Conservation (phyloP, 805 yeast species). For the Wickerhamomyces ciferrii region DNA sequence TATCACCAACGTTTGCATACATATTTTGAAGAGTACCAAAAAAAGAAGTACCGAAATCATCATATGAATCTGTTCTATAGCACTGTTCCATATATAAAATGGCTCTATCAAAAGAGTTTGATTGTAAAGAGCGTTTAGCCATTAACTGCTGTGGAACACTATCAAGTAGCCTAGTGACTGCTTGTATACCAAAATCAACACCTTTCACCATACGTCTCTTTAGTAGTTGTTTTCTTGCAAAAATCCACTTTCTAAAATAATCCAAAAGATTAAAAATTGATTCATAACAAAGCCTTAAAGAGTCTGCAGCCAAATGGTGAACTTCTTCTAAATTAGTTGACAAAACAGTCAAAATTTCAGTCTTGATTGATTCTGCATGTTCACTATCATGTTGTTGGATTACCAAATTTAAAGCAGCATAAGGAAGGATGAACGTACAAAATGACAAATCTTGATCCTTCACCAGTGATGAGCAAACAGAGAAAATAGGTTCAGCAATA, state of each 20-base stretch:
- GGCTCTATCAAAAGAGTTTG: slow-evolving; percentile 84
- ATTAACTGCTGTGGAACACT: slow-evolving; percentile 62
- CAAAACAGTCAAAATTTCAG: slow-evolving; percentile 60
- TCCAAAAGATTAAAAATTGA: slow-evolving; percentile 76
- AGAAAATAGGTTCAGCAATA: slow-evolving; percentile 41
- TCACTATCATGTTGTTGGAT: slow-evolving; percentile 37
- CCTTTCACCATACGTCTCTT: slow-evolving; percentile 16
- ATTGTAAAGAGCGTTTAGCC: slow-evolving; percentile 76
- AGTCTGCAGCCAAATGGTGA: slow-evolving; percentile 53
- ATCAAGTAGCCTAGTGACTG: slow-evolving; percentile 44
- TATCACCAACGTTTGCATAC: slow-evolving; percentile 84
- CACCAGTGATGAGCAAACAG: slow-evolving; percentile 57
- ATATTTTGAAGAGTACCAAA: slow-evolving; percentile 61
- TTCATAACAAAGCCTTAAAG: slow-evolving; percentile 60
- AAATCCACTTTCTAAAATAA: slow-evolving; percentile 73
- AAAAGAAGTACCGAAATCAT: slow-evolving; percentile 28
- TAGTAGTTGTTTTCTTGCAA: slow-evolving; percentile 16
- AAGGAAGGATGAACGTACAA: slow-evolving; percentile 71
- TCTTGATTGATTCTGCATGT: slow-evolving; percentile 36
- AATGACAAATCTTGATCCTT: slow-evolving; percentile 67
- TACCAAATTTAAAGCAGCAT: slow-evolving; percentile 61
- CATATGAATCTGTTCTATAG: slow-evolving; percentile 34
- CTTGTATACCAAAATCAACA: slow-evolving; percentile 24
- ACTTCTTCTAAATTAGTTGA: slow-evolving; percentile 36
- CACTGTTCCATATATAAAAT: slow-evolving; percentile 80